Evolutionary conservation across 2,329 filamentous ascomycete genomes (phyloP), one percentile per base, ranked within the genome.

Genomic region (Pseudonectria foliicola): DNA sequence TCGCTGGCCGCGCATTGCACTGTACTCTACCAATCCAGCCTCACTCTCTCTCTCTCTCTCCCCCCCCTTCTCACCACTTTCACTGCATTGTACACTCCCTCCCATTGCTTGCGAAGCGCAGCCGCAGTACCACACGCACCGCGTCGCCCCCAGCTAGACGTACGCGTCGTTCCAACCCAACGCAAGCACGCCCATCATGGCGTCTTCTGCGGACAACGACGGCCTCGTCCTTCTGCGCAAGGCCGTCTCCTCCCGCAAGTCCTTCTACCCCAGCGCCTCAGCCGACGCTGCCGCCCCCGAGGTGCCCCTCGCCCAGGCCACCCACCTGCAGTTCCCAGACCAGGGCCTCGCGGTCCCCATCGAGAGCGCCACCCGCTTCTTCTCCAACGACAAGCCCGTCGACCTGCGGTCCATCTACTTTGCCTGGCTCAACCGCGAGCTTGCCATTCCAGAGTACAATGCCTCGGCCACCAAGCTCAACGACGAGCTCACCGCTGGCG

Each of bases 351-450:
- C 78, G 6, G 71, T 93, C 39, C 70, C 82, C 1, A 75, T 95
- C 46, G 78, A 76, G 33, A 73, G 75, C 11, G 72, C 81, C 8
- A 98, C 92, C 48, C 86, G 92, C 51, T 96, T 96, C 67, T 74
- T 85, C 41, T 89, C 86, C n/a, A 75, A 77, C 39, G 76, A 75
- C 50, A 71, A 76, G 37, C 73, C 82, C 4, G 80, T 95, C 52
- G 86, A 95, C 57, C 71, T 98, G 49, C 87, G 92, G 56, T 92
- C 84, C 59, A 90, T 95, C 63, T 95, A 90, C 68, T 95, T 96
- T 57, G 88, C 88, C 37, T 98, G 88, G 87, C 72, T 85, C 53
- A 93, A 95, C 64, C 87, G 88, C 60, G 90, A 96, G 66, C 79
- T 83, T 36, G 79, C 83, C 35, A 88, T 94, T 47, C 84, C 85